phyloP scores from a whole-genome alignment of 176 grass and related monocot genomes.

The Dendrocalamus sinicus region DNA sequence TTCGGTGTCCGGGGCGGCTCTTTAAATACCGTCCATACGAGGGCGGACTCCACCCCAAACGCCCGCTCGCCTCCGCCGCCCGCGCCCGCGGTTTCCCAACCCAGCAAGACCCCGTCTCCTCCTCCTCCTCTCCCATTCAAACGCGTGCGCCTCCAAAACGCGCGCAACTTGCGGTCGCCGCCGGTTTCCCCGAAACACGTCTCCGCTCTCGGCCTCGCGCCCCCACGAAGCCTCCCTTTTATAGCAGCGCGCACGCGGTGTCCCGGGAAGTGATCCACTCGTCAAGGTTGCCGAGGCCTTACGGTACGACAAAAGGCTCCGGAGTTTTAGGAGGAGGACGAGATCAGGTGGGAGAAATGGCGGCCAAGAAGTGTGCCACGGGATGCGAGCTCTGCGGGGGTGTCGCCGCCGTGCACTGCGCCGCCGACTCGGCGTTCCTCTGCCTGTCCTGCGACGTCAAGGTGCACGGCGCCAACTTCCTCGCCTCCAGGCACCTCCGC shows the following conservation, averaged over 20 bases:
- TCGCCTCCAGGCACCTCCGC: slow-evolving; percentile 73
- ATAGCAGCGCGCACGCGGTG: not conserved
- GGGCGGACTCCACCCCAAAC: not conserved
- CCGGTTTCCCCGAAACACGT: slow-evolving; percentile 8
- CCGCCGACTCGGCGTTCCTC: slow-evolving; percentile 79
- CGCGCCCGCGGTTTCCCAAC: slow-evolving; percentile 25
- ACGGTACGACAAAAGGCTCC: not conserved
- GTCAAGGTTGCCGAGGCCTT: not conserved
- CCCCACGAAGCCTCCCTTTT: not conserved
- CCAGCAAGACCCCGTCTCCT: not conserved
- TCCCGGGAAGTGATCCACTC: not conserved
- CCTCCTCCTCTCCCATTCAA: not conserved
- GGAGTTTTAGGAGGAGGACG: not conserved
- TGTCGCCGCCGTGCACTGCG: slow-evolving; percentile 79
- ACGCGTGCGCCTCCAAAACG: not conserved
- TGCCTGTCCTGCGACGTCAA: slow-evolving; percentile 71
- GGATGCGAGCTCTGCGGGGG: slow-evolving; percentile 67
- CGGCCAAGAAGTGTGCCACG: slow-evolving; percentile 1
- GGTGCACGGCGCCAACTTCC: slow-evolving; percentile 95
- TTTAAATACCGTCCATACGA: slow-evolving; percentile 47
- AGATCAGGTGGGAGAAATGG: not conserved
- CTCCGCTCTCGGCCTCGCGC: not conserved
- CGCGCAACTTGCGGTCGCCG: not conserved
- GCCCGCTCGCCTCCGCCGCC: not conserved
- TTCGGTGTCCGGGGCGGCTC: not conserved